These are phyloP conservation scores for Fusarium siculi DNA, from an alignment of 2,329 filamentous ascomycete genomes.

Conservation along the genomic window DNA sequence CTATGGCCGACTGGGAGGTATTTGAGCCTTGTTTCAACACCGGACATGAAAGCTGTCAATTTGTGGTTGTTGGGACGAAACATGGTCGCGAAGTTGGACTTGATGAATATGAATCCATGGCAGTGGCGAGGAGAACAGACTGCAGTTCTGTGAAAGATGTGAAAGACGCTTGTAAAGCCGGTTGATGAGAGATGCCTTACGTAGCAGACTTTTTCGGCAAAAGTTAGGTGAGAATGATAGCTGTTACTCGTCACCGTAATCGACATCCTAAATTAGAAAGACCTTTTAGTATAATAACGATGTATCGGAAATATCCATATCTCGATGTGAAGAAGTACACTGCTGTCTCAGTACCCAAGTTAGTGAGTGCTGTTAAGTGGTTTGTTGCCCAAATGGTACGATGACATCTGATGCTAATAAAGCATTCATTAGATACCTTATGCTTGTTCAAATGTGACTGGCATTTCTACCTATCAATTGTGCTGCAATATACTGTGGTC, in stretches of 20 bases:
- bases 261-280: too few species aligned
- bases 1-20: constrained; percentile 41
- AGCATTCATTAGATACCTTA: background rate
- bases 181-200: background rate
- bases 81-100: constrained; percentile 33
- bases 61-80: constrained; percentile 11
- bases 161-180: background rate
- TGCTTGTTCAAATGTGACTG: background rate
- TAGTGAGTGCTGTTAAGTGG: background rate
- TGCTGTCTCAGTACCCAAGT: too few species aligned
- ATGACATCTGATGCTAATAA: background rate
- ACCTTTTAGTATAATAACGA: background rate
- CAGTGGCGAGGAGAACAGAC: constrained; percentile 9
- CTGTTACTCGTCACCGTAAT: background rate
- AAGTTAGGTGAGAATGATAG: background rate
- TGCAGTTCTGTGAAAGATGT: background rate
- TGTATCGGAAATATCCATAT: background rate
- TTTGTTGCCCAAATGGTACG: background rate
- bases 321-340: background rate
- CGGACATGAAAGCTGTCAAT: background rate
- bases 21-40: constrained; percentile 36
- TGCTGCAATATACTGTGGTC: constrained; percentile 1
- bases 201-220: background rate
- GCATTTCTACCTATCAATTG: background rate
- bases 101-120: constrained; percentile 39